Evolutionary conservation across 768 basidiomycete genomes (phyloP).

Genomic region (Butyriboletus loyo): DNA sequence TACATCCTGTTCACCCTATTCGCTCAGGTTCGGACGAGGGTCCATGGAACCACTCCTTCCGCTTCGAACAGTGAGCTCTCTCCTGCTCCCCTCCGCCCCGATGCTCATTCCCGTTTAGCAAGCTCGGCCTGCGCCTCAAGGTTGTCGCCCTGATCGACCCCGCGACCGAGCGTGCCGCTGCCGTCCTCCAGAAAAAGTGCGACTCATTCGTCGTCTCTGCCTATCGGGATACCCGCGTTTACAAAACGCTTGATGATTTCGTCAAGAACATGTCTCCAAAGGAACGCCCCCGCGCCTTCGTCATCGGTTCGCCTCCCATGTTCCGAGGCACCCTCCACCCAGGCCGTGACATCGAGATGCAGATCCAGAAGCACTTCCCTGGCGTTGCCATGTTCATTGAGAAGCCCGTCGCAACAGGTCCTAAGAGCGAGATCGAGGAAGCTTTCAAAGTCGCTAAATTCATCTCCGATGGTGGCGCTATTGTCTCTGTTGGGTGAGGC

Average conservation of each 20-base stretch:
- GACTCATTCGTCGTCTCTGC: conserved; percentile 92
- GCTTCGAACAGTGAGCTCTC: conserved; percentile 73
- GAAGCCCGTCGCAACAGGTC: conserved; percentile 88
- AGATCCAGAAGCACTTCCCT: conserved; percentile 85
- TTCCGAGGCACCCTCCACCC: conserved; percentile 77
- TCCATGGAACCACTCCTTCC: conserved; percentile 92
- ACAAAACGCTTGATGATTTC: conserved; percentile 84
- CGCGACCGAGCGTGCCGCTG: conserved; percentile 71
- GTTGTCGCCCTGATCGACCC: conserved; percentile 95
- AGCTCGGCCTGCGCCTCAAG: conserved; percentile 94
- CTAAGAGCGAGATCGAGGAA: conserved; percentile 61
- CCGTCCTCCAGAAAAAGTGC: conserved; percentile 85
- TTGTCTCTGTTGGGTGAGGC: conserved; percentile 85
- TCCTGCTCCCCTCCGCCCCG: not conserved
- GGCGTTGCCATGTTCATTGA: conserved; percentile 88
- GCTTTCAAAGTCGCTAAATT: conserved; percentile 68
- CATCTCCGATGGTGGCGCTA: conserved; percentile 65
- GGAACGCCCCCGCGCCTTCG: conserved; percentile 74
- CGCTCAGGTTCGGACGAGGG: conserved; percentile 76
- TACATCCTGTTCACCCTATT: conserved; percentile 4
- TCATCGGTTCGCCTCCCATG: conserved; percentile 92
- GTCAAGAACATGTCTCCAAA: conserved; percentile 61
- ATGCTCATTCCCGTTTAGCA: conserved; percentile 44
- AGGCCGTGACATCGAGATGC: conserved; percentile 82
- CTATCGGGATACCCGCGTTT: conserved; percentile 84